Evolutionary conservation across 2,329 filamentous ascomycete species (phyloP).

Genomic region (Pyrenophora teres): DNA sequence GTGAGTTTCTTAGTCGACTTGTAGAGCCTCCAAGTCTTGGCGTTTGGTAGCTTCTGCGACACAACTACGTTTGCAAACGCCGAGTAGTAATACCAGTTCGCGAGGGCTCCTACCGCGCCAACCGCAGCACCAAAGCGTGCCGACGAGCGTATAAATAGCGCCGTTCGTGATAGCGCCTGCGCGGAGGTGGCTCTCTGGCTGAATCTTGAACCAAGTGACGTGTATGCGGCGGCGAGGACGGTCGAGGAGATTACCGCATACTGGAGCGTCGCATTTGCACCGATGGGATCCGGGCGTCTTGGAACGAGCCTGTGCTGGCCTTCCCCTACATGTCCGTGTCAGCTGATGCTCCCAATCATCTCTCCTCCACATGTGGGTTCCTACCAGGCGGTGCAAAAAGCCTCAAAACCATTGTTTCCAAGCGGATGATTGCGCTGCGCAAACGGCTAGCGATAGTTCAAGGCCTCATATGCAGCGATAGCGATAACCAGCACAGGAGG

Average conservation of each 20-base stretch:
- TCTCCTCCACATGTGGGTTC: neutral
- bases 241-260: constrained; percentile 34
- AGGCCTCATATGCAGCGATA: constrained; percentile 11
- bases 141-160: constrained; percentile 31
- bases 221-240: constrained; percentile 31
- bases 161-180: constrained; percentile 14
- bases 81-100: constrained; percentile 35
- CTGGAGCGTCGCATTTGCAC: constrained; percentile 37
- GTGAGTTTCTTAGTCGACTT: constrained; percentile 29
- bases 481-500: neutral
- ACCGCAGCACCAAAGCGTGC: constrained; percentile 28
- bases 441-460: constrained; percentile 1
- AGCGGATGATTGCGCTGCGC: neutral
- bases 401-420: constrained; percentile 29
- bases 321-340: constrained; percentile 24
- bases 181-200: constrained; percentile 16
- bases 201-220: constrained; percentile 26
- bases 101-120: constrained; percentile 24
- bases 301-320: constrained; percentile 33
- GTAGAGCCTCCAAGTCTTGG: constrained; percentile 29
- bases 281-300: constrained; percentile 32
- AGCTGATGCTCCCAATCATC: neutral
- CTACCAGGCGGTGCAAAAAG: constrained; percentile 37
- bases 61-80: constrained; percentile 19
- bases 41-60: constrained; percentile 11